These are phyloP conservation scores for Pichia sp. DNA, from an alignment of 1,139 yeast genomes.

Conservation along the genomic window DNA sequence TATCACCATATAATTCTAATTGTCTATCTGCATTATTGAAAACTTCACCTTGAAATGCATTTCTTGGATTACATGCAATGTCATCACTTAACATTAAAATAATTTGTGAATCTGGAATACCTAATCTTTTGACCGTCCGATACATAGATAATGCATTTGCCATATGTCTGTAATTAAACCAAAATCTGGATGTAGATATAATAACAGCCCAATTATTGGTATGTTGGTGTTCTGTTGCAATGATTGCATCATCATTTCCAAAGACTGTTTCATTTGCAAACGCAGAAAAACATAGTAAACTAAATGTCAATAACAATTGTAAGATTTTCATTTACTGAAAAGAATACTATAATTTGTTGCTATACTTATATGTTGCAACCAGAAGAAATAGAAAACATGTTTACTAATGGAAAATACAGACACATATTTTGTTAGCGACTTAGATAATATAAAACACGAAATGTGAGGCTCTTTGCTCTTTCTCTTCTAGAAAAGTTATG, in stretches of 20 bases:
- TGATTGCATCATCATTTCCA: not conserved
- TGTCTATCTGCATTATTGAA: slow-evolving; percentile 92
- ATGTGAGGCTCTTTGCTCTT: no score
- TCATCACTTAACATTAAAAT: slow-evolving; percentile 95
- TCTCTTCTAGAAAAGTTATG: no score
- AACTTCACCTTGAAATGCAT: slow-evolving; percentile 93
- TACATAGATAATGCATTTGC: slow-evolving; percentile 93
- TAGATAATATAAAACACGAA: no score
- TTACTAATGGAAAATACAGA: no score
- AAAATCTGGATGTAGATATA: slow-evolving; percentile 91
- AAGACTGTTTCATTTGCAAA: slow-evolving; percentile 1
- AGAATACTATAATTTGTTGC: no score
- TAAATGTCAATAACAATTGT: not conserved
- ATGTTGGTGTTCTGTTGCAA: slow-evolving; percentile 36
- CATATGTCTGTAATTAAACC: slow-evolving; percentile 98
- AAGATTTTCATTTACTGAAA: not conserved
- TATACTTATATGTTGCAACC: no score
- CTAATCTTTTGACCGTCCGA: slow-evolving; percentile 89
- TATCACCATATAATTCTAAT: slow-evolving; percentile 90
- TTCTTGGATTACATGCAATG: slow-evolving; percentile 93
- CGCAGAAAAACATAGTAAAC: not conserved
- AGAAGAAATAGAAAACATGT: no score
- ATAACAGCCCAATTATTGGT: slow-evolving; percentile 93
- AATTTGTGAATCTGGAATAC: slow-evolving; percentile 97
- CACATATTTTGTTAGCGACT: no score